Base-by-base conservation (phyloP, 1,284 basidiomycete species). In the Anthracocystis panici-leucophaei region DNA sequence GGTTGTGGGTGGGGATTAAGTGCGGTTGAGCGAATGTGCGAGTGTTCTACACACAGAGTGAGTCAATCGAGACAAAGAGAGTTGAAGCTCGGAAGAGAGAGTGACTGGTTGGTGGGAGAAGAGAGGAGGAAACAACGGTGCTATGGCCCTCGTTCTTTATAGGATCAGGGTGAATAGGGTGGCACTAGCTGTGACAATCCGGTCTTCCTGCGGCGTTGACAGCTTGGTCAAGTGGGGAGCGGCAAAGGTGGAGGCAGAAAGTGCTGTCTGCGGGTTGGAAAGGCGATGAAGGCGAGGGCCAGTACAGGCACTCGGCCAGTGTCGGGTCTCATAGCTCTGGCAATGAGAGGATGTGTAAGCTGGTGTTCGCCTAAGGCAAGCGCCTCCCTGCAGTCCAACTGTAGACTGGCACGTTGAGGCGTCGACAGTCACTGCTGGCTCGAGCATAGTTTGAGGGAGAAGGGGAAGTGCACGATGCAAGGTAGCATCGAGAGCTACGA, bases 11-110 rank as follows among this genome's bases (percentile, higher is more conserved):
- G 21, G 38, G 35, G 35, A 6, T 2, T 16, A 12, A 16, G 56
- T 52, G 64, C 64, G 63, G 60, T 63, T 72, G 69, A 60, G 64
- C 64, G 60, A 66, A 56, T 64, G 65, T 60, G 65, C 52, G 44
- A 53, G 46, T 49, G 48, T 20, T 49, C 33, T 20, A 52, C 35
- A 65, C 50, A 53, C n/a, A 27, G 44, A 42, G 25, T 23, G 18
- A 71, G 58, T 54, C 57, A 50, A 52, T 42, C n/a, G 40, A 50
- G 51, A 35, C 31, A 50, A 33, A 55, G 68, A 62, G 64, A 55
- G 63, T 62, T 71, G 68, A 71, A 71, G 63, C 68, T 71, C 62
- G 31, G 54, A 18, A 38, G 35, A 45, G 55, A 50, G 50, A 52
- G 45, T 55, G 62, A 61, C 55, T 71, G 58, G 46, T 23, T 62